Conservation (phyloP, 768 basidiomycete species). For the Amylocystis lapponica region DNA sequence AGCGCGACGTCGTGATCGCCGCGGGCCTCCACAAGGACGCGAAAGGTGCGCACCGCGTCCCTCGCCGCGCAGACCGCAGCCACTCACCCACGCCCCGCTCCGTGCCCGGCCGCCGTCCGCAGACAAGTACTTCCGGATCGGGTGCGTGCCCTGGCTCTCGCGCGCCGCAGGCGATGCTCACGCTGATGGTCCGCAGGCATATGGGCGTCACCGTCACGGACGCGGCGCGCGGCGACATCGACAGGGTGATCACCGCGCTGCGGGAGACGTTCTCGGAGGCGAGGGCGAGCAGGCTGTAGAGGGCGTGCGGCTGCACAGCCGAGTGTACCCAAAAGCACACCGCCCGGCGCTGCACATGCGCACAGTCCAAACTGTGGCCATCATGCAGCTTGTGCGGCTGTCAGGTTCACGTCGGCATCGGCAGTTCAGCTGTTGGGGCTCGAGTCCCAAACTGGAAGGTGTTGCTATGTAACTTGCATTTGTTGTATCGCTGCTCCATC, state of each 20-base stretch:
- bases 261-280: constrained; percentile 47
- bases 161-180: constrained; percentile 1
- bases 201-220: constrained; percentile 89
- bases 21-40: constrained; percentile 82
- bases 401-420: too few species aligned
- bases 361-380: too few species aligned
- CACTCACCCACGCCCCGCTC: background rate
- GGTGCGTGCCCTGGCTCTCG: too few species aligned
- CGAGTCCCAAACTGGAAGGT: too few species aligned
- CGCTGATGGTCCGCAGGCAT: constrained; percentile 43
- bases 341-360: too few species aligned
- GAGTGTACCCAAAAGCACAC: too few species aligned
- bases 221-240: constrained; percentile 63
- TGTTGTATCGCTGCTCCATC: too few species aligned
- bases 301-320: constrained; percentile 8
- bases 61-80: background rate
- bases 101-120: too few species aligned
- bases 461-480: too few species aligned
- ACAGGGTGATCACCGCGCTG: constrained; percentile 62
- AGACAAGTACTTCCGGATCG: constrained; percentile 92
- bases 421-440: too few species aligned
- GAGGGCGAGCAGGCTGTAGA: constrained; percentile 23
- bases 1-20: constrained; percentile 75
- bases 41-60: constrained; percentile 49
- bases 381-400: too few species aligned